Conservation (phyloP, 768 basidiomycete genomes). For the Strobilomyces dryophilus region DNA sequence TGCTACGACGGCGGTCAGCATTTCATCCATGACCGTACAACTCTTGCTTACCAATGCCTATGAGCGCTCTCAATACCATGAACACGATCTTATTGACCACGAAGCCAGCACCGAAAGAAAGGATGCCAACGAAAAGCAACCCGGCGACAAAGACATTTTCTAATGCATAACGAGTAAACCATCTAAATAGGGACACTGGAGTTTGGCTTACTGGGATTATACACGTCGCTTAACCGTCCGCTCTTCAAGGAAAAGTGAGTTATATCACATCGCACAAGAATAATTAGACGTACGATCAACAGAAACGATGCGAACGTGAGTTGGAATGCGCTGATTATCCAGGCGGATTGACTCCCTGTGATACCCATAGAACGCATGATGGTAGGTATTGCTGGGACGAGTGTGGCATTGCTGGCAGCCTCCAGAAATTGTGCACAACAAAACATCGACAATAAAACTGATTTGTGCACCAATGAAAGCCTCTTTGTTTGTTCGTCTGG, state of each 20-base stretch:
- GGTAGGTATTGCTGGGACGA: slow-evolving; percentile 37
- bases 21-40: neutral
- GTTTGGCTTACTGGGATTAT: slow-evolving; percentile 28
- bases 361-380: slow-evolving; percentile 20
- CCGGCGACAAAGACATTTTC: slow-evolving; percentile 42
- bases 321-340: slow-evolving; percentile 43
- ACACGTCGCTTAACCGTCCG: slow-evolving; percentile 24
- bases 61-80: slow-evolving; percentile 48
- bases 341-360: slow-evolving; percentile 17
- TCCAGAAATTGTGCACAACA: slow-evolving; percentile 43
- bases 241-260: slow-evolving; percentile 14
- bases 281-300: slow-evolving; percentile 15
- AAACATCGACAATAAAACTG: slow-evolving; percentile 32
- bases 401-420: slow-evolving; percentile 39
- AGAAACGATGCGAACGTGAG: slow-evolving; percentile 45
- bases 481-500: slow-evolving; percentile 1
- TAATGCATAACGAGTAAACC: slow-evolving; percentile 31
- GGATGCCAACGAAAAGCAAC: slow-evolving; percentile 36
- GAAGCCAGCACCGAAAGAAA: slow-evolving; percentile 47
- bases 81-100: slow-evolving; percentile 41
- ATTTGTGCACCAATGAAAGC: slow-evolving; percentile 26
- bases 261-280: slow-evolving; percentile 1
- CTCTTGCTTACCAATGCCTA: slow-evolving; percentile 39
- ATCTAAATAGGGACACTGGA: slow-evolving; percentile 18
- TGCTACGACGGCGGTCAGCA: slow-evolving; percentile 24